These are phyloP conservation scores for Ramularia endophylla DNA, from an alignment of 2,329 filamentous ascomycete species.

Conservation along the genomic window DNA sequence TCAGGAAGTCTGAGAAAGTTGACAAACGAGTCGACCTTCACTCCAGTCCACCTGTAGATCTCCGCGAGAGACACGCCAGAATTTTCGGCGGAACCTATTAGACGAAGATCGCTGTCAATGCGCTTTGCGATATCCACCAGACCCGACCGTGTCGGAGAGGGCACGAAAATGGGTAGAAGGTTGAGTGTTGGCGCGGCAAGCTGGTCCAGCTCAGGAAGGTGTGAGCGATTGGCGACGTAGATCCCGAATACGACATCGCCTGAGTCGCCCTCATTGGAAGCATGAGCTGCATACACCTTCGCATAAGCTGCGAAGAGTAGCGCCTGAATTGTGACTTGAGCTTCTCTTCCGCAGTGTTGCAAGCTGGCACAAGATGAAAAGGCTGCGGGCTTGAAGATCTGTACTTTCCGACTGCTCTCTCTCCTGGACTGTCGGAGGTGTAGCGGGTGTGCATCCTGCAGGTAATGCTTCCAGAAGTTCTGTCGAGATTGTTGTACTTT, in stretches of 20 bases:
- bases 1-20: conserved; percentile 65
- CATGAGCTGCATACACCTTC: conserved; percentile 38
- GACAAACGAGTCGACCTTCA: conserved; percentile 65
- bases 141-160: conserved; percentile 22
- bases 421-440: conserved; percentile 14
- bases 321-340: conserved; percentile 64
- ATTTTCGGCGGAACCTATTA: conserved; percentile 53
- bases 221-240: conserved; percentile 73
- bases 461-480: conserved; percentile 48
- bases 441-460: conserved; percentile 26
- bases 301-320: conserved; percentile 70
- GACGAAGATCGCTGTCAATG: conserved; percentile 63
- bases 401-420: conserved; percentile 24
- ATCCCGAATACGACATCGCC: conserved; percentile 62
- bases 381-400: conserved; percentile 47
- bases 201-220: conserved; percentile 45
- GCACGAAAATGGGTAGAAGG: conserved; percentile 65
- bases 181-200: conserved; percentile 67
- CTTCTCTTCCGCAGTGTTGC: conserved; percentile 37
- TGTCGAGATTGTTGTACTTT: conserved; percentile 23
- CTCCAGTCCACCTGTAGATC: conserved; percentile 67
- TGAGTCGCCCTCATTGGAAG: conserved; percentile 15
- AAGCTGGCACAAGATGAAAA: conserved; percentile 39
- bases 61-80: conserved; percentile 61
- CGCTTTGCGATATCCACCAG: conserved; percentile 49